A percentile compares a stretch with the other conserved stretches of the same genome.
These are phyloP conservation scores for Penicillium pancosmium DNA, from an alignment of 495 filamentous ascomycete species.

Conservation along the genomic window DNA sequence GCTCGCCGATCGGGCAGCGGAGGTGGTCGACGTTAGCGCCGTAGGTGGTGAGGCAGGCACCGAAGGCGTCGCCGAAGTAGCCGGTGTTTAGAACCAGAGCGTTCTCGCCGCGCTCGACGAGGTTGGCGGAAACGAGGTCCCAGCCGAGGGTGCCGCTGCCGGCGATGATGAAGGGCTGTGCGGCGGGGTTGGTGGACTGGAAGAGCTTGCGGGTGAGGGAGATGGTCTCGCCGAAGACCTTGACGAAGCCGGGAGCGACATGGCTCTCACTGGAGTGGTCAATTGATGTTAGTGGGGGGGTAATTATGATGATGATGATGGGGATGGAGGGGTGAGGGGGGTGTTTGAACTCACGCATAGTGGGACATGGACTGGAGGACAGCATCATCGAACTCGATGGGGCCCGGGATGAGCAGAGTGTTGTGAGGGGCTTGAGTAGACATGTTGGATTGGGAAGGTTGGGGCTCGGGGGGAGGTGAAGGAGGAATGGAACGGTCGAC, in stretches of 20 bases:
- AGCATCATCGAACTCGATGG: slow-evolving; percentile 98
- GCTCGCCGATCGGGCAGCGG: slow-evolving; percentile 83
- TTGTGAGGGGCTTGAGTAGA: slow-evolving; percentile 79
- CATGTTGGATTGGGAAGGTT: slow-evolving; percentile 50
- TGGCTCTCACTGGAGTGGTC: slow-evolving; percentile 77
- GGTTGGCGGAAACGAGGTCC: slow-evolving; percentile 91
- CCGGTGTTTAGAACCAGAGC: slow-evolving; percentile 92
- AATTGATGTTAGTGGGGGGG: slow-evolving; percentile 4
- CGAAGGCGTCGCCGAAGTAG: slow-evolving; percentile 97
- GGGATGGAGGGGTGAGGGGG: neutral
- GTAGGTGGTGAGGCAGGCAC: slow-evolving; percentile 87
- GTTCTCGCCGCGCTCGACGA: slow-evolving; percentile 84
- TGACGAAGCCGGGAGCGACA: slow-evolving; percentile 84
- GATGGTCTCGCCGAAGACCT: slow-evolving; percentile 86
- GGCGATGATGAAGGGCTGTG: slow-evolving; percentile 90
- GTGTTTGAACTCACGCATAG: slow-evolving; percentile 70
- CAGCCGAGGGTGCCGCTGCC: slow-evolving; percentile 96
- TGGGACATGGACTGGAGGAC: slow-evolving; percentile 95
- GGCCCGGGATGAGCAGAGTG: slow-evolving; percentile 89
- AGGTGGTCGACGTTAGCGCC: slow-evolving; percentile 87
- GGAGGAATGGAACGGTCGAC: slow-evolving; percentile 42
- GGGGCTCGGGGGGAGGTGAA: slow-evolving; percentile 20
- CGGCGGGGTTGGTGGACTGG: slow-evolving; percentile 76
- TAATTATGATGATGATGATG: neutral
- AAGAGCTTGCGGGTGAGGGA: slow-evolving; percentile 89